Evolutionary conservation across 805 yeast species (phyloP), one percentile per base, ranked within the genome.

Genomic region (Starmerella kuoi): DNA sequence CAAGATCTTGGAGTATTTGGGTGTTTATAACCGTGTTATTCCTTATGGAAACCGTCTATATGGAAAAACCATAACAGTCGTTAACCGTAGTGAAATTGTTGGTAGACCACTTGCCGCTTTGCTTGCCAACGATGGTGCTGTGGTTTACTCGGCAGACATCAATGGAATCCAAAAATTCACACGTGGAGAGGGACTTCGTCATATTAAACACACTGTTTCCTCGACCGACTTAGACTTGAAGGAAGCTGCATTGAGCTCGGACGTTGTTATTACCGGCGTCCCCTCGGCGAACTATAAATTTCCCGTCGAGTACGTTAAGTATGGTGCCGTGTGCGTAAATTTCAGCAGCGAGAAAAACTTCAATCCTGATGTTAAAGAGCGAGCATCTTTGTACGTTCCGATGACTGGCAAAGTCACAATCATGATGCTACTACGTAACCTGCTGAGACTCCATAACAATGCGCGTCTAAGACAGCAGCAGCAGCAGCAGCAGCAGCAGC

Each of bases 51-150:
- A 91, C 66, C 71, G 95, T 48, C 68, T 91, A 19, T 91, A 84
- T 55, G 98, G 98, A 35, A 87, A 86, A 63, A 88, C 91, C 39
- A 71, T 88, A 42, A 77, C 93, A 37, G 77, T 91, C 35, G 87
- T 91, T 40, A 91, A 91, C 64, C 71, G 98, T 56, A 82, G 94
- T 11, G 98, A 91, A 63, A 88, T 91, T 56, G 98, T 91, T 19
- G 98, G 98, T 11, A 75, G 98, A 53, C 98, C 98, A 1, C 66
- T 91, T 46, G 97, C 97, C 26, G 97, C 98, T 0, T 63, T 91
- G 28, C 67, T 91, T 49, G 97, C 98, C 17, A 91, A 91, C 57
- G 98, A 91, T 58, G 98, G 98, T 48, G 98, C 98, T 19, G 79
- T 79, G 1, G 97, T 91, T 2, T 91, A 81, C 60, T 87, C 97